phyloP scores from a whole-genome alignment of 2,329 filamentous ascomycete genomes.

The Mycosphaerelloides madeirae region DNA sequence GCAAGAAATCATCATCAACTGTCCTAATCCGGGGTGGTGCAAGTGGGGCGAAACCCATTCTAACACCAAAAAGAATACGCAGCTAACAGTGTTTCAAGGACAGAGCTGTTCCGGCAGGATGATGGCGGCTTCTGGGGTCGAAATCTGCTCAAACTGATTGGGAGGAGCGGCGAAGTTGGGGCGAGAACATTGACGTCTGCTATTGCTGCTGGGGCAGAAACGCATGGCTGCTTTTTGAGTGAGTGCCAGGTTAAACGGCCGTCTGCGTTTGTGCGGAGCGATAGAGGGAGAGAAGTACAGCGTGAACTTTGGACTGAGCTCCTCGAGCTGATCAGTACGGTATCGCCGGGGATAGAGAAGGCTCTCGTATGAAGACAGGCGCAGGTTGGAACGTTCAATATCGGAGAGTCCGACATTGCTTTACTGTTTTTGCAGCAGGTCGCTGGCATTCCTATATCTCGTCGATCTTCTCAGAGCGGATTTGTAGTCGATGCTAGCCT shows the following conservation, averaged over 20 bases:
- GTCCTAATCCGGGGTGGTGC: constrained; percentile 48
- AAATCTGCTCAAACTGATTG: constrained; percentile 24
- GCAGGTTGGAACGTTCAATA: too few species aligned
- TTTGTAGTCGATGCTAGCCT: too few species aligned
- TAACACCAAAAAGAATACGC: too few species aligned
- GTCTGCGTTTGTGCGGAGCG: constrained; percentile 29
- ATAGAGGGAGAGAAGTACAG: constrained; percentile 32
- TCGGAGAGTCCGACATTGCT: too few species aligned
- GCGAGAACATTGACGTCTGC: constrained; percentile 37
- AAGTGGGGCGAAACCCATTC: constrained; percentile 18
- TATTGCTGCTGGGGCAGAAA: constrained; percentile 27
- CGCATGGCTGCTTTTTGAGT: constrained; percentile 38
- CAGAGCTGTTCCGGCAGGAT: constrained; percentile 34
- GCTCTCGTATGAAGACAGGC: too few species aligned
- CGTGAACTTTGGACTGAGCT: constrained; percentile 36
- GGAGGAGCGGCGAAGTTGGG: constrained; percentile 35
- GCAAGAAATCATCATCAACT: constrained; percentile 42
- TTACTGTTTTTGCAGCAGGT: too few species aligned
- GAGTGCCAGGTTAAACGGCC: constrained; percentile 30
- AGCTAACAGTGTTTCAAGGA: constrained; percentile 10
- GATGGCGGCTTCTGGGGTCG: constrained; percentile 15
- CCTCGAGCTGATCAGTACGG: constrained; percentile 14
- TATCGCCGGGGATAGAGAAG: not conserved
- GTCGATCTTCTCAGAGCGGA: too few species aligned
- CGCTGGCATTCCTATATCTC: too few species aligned